Evolutionary conservation across 345 rosid genomes (phyloP).

Genomic region (Eucalyptus melliodora): DNA sequence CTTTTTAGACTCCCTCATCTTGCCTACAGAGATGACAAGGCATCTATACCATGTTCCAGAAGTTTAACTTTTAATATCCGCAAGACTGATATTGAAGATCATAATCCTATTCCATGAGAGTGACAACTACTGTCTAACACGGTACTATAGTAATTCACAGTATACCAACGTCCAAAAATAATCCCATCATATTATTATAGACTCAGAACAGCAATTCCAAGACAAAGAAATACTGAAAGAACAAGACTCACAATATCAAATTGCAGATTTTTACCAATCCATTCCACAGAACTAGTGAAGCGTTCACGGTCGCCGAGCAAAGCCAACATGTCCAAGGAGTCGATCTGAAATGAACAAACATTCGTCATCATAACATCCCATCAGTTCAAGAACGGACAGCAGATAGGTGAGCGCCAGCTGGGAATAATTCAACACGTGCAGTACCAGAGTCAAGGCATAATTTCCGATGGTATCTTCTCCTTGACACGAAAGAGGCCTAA

Average conservation of each 20-base stretch:
- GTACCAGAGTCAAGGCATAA: slow-evolving; percentile 91
- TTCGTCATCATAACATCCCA: background rate
- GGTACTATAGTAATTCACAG: background rate
- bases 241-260: slow-evolving; percentile 93
- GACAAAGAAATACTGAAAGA: slow-evolving; percentile 2
- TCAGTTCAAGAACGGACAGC: background rate
- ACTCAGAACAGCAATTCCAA: background rate
- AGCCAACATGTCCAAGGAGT: slow-evolving; percentile 84
- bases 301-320: slow-evolving; percentile 74
- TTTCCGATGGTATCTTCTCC: slow-evolving; percentile 96
- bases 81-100: background rate
- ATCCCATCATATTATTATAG: background rate
- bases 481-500: slow-evolving; percentile 75
- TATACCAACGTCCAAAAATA: background rate
- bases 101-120: background rate
- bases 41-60: background rate
- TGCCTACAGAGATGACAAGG: background rate
- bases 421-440: background rate
- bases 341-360: slow-evolving; percentile 43
- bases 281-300: slow-evolving; percentile 74
- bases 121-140: background rate
- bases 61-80: background rate
- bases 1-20: background rate
- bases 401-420: background rate
- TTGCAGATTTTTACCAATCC: slow-evolving; percentile 96